These are phyloP conservation scores for Eucalyptus erythrocorys DNA, from an alignment of 345 rosid species.

Conservation along the genomic window DNA sequence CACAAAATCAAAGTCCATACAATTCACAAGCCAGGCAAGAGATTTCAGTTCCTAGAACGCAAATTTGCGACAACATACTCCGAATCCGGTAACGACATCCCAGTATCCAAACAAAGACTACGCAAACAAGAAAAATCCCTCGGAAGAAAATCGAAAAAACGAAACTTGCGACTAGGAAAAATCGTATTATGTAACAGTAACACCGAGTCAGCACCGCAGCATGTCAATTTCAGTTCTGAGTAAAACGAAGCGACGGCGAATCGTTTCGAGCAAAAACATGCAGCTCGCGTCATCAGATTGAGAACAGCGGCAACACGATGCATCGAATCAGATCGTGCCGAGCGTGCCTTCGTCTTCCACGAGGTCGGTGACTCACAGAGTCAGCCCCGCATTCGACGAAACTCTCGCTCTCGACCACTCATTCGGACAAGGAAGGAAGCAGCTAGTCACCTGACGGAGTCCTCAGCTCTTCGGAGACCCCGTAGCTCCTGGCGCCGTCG, in stretches of 20 bases:
- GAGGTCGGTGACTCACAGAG: neutral
- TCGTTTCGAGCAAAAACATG: neutral
- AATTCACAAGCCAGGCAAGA: neutral
- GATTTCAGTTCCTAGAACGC: neutral
- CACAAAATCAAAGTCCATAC: neutral
- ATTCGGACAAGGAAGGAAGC: neutral
- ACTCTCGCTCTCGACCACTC: neutral
- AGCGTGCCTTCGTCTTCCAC: neutral
- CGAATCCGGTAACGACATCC: neutral
- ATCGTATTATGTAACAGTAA: neutral
- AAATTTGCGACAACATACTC: neutral
- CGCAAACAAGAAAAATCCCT: neutral
- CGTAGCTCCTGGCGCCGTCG: constrained; percentile 8
- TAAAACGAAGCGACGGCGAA: neutral
- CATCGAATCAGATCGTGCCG: neutral
- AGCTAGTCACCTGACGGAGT: constrained; percentile 17
- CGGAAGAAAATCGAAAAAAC: neutral
- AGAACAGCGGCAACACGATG: neutral
- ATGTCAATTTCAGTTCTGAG: neutral
- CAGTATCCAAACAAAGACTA: neutral
- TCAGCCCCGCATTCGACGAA: neutral
- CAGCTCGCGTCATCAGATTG: neutral
- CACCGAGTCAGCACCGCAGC: neutral
- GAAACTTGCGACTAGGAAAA: neutral
- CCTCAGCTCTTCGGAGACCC: constrained; percentile 18